Evolutionary conservation across 352 stramenopile species (phyloP).

Genomic region (Pythium scleroteichum): DNA sequence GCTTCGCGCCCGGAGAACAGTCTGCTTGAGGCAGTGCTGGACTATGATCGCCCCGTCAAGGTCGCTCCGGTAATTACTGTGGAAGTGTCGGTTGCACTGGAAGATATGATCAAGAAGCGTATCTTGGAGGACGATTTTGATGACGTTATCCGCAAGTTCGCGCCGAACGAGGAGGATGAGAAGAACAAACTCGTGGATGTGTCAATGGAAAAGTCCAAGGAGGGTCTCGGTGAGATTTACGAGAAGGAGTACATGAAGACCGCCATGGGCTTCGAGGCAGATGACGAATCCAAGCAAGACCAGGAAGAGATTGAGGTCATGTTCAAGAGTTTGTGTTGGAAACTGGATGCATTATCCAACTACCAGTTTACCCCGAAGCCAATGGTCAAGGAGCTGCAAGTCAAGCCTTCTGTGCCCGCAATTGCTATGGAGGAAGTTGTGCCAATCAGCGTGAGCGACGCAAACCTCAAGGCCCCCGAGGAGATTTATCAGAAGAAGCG

Average conservation of each 20-base stretch:
- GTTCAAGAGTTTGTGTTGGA: slow-evolving; percentile 95
- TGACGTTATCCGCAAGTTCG: slow-evolving; percentile 92
- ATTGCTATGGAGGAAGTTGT: slow-evolving; percentile 87
- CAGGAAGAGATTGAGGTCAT: slow-evolving; percentile 94
- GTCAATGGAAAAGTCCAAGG: slow-evolving; percentile 91
- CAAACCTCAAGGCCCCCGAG: slow-evolving; percentile 80
- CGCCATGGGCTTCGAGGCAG: slow-evolving; percentile 90
- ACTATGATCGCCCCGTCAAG: slow-evolving; percentile 93
- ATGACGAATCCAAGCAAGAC: slow-evolving; percentile 91
- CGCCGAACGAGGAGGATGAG: slow-evolving; percentile 64
- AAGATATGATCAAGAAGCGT: slow-evolving; percentile 94
- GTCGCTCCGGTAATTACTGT: slow-evolving; percentile 91
- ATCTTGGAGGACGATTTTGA: slow-evolving; percentile 96
- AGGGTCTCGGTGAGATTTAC: slow-evolving; percentile 93
- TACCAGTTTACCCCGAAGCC: slow-evolving; percentile 95
- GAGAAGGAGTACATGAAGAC: slow-evolving; percentile 97
- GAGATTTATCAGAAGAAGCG: slow-evolving; percentile 88
- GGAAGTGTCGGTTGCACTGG: slow-evolving; percentile 90
- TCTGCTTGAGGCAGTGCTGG: slow-evolving; percentile 91
- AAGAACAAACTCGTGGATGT: slow-evolving; percentile 92
- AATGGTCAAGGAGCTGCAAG: slow-evolving; percentile 90
- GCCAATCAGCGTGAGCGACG: slow-evolving; percentile 82
- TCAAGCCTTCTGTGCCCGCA: slow-evolving; percentile 77
- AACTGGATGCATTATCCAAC: slow-evolving; percentile 94
- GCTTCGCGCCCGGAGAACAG: slow-evolving; percentile 90